Base-by-base conservation (phyloP, 352 stramenopile species). In the Phytophthora crassamura region DNA sequence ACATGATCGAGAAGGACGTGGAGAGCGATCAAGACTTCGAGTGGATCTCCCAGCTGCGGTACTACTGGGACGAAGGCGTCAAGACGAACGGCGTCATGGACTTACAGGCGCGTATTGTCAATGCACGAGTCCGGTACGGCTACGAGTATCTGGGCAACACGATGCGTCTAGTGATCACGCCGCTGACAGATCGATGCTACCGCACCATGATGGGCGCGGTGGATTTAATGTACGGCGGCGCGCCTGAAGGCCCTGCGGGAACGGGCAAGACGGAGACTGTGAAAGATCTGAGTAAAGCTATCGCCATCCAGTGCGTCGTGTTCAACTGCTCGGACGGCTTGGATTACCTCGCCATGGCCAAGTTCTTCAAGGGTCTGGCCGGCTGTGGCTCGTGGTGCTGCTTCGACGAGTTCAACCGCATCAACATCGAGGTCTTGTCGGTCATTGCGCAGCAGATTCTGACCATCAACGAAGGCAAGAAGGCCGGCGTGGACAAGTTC, bases 361-460 rank as follows among this genome's bases (percentile, higher is more conserved):
- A 98, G 62, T 98, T 98, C 74, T 98, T 98, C 71, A 98, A 98
- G 60, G 94, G 94, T 0, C 77, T 98, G 7, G 94, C 93, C 6
- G 89, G 86, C 9, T 97, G 86, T 25, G 95, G 95, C 14, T 93
- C 93, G 9, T 98, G 95, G 95, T 94, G 89, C 42, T 98, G 94
- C 56, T 98, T 98, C 52, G 89, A 97, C 42, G 94, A 98, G 64
- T 98, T 98, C 63, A 98, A 98, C 69, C 91, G 95, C 30, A 98
- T 98, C 72, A 96, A 97, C 57, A 94, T 98, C 35, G 94, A 98
- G 59, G 95, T 98, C 45, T 66, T 98, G 14, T 98, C 90, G 3
- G 94, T 98, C 28, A 96, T 98, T 67, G 94, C 94, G 4, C 94
- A 98, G 69, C 94, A 98, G 54, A 98, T 98, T 62, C 67, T 97